Conservation (phyloP, 2,329 filamentous ascomycete genomes). For the Penicillium frequentans region DNA sequence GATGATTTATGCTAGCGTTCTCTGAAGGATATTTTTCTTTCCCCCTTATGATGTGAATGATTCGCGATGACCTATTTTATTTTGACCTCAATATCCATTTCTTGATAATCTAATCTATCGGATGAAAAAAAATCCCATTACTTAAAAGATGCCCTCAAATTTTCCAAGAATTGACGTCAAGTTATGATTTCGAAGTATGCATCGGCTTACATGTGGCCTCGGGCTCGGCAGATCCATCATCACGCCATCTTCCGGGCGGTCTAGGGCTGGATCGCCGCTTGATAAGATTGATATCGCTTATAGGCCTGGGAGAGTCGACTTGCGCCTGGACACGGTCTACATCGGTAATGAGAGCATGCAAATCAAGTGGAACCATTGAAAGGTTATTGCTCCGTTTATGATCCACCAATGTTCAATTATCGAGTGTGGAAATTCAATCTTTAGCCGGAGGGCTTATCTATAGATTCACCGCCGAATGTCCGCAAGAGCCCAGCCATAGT, state of each 20-base stretch:
- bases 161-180: background rate
- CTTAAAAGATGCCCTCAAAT: background rate
- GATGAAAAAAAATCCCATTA: background rate
- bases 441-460: background rate
- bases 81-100: background rate
- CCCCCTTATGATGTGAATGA: slow-evolving; percentile 13
- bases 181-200: background rate
- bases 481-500: background rate
- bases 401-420: background rate
- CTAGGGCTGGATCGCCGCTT: background rate
- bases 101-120: background rate
- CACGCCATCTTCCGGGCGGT: slow-evolving; percentile 1
- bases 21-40: background rate
- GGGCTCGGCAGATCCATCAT: background rate
- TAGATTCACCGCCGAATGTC: background rate
- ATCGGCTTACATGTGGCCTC: background rate
- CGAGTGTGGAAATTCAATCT: background rate
- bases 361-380: too few relatives aligned
- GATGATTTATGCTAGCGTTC: slow-evolving; percentile 8
- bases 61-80: background rate
- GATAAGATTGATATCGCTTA: slow-evolving; percentile 2
- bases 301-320: background rate
- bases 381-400: too few relatives aligned
- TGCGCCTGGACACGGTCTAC: background rate
- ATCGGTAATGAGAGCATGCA: background rate